phyloP scores from a whole-genome alignment of 2,329 filamentous ascomycete genomes.

The Fusarium annulatum region DNA sequence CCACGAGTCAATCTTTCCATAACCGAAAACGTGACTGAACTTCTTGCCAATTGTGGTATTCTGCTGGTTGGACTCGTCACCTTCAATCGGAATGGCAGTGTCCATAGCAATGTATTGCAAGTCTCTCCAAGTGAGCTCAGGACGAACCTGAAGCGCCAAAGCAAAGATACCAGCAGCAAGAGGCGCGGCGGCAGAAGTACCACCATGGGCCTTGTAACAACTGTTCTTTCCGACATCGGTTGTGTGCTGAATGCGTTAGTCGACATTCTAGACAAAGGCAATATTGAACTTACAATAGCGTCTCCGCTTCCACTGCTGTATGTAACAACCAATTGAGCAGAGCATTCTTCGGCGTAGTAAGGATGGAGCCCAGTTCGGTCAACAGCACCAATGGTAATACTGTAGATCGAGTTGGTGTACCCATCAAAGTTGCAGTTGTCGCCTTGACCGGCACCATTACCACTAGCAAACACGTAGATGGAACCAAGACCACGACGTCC shows the following conservation, averaged over 20 bases:
- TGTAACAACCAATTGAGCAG: slow-evolving; percentile 92
- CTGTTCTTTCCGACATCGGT: slow-evolving; percentile 89
- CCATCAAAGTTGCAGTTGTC: slow-evolving; percentile 99
- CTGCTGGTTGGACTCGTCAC: slow-evolving; percentile 78
- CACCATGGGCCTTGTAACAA: slow-evolving; percentile 87
- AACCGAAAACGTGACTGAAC: slow-evolving; percentile 95
- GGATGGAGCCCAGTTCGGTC: slow-evolving; percentile 89
- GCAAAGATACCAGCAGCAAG: slow-evolving; percentile 93
- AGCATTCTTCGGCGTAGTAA: slow-evolving; percentile 96
- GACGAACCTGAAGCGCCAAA: slow-evolving; percentile 84
- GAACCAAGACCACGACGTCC: slow-evolving; percentile 86
- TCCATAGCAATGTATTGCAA: slow-evolving; percentile 90
- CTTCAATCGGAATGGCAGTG: slow-evolving; percentile 84
- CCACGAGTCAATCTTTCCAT: slow-evolving; percentile 93
- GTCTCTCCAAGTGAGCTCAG: slow-evolving; percentile 92
- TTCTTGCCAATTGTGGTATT: slow-evolving; percentile 82
- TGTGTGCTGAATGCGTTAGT: slow-evolving; percentile 70
- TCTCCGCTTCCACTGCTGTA: slow-evolving; percentile 93
- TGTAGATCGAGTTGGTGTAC: slow-evolving; percentile 99
- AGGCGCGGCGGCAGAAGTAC: slow-evolving; percentile 94
- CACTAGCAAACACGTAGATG: slow-evolving; percentile 94
- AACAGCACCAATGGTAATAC: slow-evolving; percentile 94
- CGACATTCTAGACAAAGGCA: not conserved
- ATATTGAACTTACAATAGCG: slow-evolving; percentile 71
- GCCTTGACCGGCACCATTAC: slow-evolving; percentile 86